Percentiles rank a stretch among this genome's conserved stretches.
phyloP scores from a whole-genome alignment of 371 early-diverging fungal genomes.

The Zancudomyces culisetae region DNA sequence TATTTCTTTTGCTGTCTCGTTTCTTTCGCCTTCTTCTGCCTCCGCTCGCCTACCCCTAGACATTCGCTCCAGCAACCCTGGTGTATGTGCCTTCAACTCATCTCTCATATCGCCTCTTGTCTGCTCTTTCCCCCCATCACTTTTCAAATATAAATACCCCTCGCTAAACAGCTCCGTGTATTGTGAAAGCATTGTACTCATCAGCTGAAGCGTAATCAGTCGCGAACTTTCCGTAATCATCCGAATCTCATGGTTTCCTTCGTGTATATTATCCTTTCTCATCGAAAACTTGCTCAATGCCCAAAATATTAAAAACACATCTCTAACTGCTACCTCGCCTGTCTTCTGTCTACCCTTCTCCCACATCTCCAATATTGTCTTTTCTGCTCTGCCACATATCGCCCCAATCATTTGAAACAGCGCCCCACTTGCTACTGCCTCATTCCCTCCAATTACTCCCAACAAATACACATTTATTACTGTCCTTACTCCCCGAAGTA shows the following conservation, averaged over 20 bases:
- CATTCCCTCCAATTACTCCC: slow-evolving; percentile 50
- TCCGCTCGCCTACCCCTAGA: not conserved
- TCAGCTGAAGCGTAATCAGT: slow-evolving; percentile 27
- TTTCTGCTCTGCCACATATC: slow-evolving; percentile 43
- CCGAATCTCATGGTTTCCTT: not conserved
- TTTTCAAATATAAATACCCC: slow-evolving; percentile 6
- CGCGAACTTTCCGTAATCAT: slow-evolving; percentile 3
- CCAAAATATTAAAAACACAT: slow-evolving; percentile 32
- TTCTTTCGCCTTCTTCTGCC: not conserved
- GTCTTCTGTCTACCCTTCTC: not conserved
- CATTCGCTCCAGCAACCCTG: not conserved
- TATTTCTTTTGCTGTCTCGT: not conserved
- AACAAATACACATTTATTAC: slow-evolving; percentile 47
- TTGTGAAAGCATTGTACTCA: slow-evolving; percentile 8
- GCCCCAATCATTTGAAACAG: slow-evolving; percentile 77
- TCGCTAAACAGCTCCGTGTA: slow-evolving; percentile 23
- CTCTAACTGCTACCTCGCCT: slow-evolving; percentile 12
- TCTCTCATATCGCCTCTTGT: not conserved
- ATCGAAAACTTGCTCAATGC: slow-evolving; percentile 34
- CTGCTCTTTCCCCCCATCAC: not conserved
- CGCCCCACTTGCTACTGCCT: slow-evolving; percentile 71
- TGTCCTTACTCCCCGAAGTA: slow-evolving; percentile 66
- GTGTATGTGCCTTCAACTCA: not conserved
- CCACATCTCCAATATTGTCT: slow-evolving; percentile 7
- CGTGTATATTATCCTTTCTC: slow-evolving; percentile 24